phyloP scores from a whole-genome alignment of 1,284 basidiomycete species.

The Naganishia sp. region DNA sequence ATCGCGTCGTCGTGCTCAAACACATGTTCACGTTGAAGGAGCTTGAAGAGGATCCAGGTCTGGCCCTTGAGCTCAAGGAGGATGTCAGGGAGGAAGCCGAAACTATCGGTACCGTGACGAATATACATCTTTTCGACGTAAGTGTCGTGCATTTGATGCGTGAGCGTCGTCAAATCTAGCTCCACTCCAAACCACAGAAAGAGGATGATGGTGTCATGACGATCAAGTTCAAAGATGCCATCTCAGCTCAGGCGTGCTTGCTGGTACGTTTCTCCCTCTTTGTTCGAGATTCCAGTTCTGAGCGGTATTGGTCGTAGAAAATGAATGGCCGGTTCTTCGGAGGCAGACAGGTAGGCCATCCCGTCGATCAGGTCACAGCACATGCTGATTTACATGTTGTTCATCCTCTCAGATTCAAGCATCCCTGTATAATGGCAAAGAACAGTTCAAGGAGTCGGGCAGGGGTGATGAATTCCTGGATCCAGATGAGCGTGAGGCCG shows the following conservation, averaged over 20 bases:
- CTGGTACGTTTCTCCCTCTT: constrained; percentile 60
- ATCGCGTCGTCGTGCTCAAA: constrained; percentile 83
- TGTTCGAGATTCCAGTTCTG: background rate
- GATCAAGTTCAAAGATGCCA: constrained; percentile 85
- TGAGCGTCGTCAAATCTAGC: background rate
- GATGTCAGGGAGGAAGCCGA: constrained; percentile 95
- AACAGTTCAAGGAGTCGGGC: constrained; percentile 76
- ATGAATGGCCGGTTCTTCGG: constrained; percentile 95
- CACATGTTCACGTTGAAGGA: constrained; percentile 92
- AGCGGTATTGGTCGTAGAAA: constrained; percentile 61
- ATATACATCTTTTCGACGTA: constrained; percentile 94
- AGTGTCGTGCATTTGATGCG: constrained; percentile 48
- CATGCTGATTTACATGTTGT: background rate
- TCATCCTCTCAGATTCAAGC: constrained; percentile 66
- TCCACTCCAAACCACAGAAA: constrained; percentile 59
- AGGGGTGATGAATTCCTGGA: constrained; percentile 59
- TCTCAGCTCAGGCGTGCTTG: constrained; percentile 86
- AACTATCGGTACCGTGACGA: constrained; percentile 89
- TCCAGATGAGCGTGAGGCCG: constrained; percentile 61
- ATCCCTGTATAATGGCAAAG: constrained; percentile 73
- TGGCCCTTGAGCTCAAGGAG: constrained; percentile 90
- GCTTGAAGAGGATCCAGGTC: constrained; percentile 79
- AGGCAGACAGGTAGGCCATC: constrained; percentile 59
- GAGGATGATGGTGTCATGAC: constrained; percentile 95
- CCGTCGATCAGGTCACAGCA: background rate